Evolutionary conservation across 2,329 filamentous ascomycete genomes (phyloP), one percentile per base, ranked within the genome.

Genomic region (Chrysoporthe austroafricana): DNA sequence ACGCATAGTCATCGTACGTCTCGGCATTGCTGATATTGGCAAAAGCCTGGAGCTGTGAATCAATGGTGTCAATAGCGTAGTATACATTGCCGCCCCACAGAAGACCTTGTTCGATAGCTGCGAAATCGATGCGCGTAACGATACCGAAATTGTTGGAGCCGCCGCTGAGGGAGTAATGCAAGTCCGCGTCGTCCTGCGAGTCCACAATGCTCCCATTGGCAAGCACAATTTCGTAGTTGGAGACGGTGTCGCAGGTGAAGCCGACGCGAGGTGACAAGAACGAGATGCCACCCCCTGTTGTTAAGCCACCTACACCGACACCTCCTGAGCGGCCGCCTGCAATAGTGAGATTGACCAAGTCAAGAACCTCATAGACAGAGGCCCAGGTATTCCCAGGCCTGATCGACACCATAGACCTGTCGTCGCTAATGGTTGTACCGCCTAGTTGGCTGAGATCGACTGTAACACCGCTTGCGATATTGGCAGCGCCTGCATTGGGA

Each of bases 71-170:
- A 26, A 50, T 50, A 21, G n/a, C n/a, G 56, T 73, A 73, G 59
- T 67, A 73, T 50, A 73, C 3, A 21, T 69, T 71, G 14, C 77
- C 77, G n/a, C 74, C 77, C 77, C 76, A 79, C 11, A 80, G 1
- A 14, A 50, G 66, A 5, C 66, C 69, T 54, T 72, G 70, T 26
- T 66, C 42, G 58, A 72, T 70, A 50, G 60, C 44, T 26, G 60
- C 60, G 14, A 50, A 21, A 62, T 62, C 60, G 34, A 62, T n/a
- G 43, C 46, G 42, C 42, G 60, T 62, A 21, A 62, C 60, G 26
- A 62, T 62, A 16, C 60, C 60, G 32, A 62, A 50, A n/a, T 62
- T 48, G 21, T 46, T 48, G 13, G 43, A 48, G 16, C 60, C 60
- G 32, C 60, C 60, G n/a, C 44, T 62, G 43, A 62, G 46, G 18